Evolutionary conservation across 257 asterid species (phyloP), one percentile per base, ranked within the genome.

Genomic region (Linaria vulgaris): DNA sequence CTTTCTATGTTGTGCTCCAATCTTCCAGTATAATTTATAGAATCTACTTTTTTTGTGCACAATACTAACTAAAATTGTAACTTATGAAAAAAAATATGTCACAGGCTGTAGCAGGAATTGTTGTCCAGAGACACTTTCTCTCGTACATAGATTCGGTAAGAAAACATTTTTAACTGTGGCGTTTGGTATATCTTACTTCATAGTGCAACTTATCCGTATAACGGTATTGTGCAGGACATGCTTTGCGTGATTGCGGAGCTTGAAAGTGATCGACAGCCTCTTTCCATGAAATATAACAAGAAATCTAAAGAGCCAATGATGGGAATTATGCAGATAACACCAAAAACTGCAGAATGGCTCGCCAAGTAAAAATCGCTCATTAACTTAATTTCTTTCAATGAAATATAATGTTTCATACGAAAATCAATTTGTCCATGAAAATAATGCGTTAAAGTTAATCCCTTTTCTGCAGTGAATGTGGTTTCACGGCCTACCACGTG

Each of bases 191-290:
- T n/a, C n/a, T n/a, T n/a, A n/a, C n/a, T 51, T 39, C 47, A 56
- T 64, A 31, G 31, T 49, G n/a, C 61, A 39, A 56, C 43, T 34
- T 69, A 16, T 22, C 38, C 48, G 17, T 9, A 9, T 30, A 24
- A 53, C 24, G 31, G 12, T 54, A 24, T 59, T 74, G 53, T 60
- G 45, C 72, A 92, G 99, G 97, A 85, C 64, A 85, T 87, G 95
- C 83, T 92, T 70, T 92, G 99, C 72, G 88, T 95, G 51, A 84
- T 89, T 71, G 96, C 99, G 45, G 92, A 85, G 73, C 94, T 92
- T 62, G 95, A 92, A 81, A 92, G 97, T 53, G 88, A 79, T 52
- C 78, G 96, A 72, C 89, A 78, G 73, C 90, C 83, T 59, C 90
- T 92, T 58, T 79, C 95, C 31, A 78, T 77, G 56, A 79, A 62